Percentiles rank a stretch among this genome's conserved stretches.
Evolutionary conservation across 176 grass and related monocot species (phyloP).

Genomic region (Hsuehochloa calcarea): DNA sequence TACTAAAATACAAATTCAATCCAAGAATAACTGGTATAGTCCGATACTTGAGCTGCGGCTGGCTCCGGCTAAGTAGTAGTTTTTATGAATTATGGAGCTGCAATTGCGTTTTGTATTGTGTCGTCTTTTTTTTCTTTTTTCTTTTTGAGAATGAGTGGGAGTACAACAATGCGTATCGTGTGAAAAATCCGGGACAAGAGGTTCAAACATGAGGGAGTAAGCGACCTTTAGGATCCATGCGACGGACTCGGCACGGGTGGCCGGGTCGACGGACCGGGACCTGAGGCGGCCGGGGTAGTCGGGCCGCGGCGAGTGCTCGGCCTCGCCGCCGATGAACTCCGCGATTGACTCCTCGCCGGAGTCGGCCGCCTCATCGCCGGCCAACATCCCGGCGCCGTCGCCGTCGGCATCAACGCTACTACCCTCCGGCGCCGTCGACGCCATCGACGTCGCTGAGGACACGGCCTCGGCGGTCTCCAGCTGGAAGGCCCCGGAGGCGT

Average conservation of each 20-base stretch:
- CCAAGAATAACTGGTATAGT: no score
- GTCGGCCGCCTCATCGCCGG: background rate
- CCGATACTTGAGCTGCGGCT: no score
- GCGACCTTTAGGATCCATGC: conserved; percentile 59
- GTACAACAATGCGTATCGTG: background rate
- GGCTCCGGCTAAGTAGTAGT: background rate
- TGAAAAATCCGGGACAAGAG: background rate
- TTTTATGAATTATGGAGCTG: background rate
- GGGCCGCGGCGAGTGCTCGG: conserved; percentile 27
- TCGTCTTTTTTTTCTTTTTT: no score
- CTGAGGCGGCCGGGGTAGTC: conserved; percentile 50
- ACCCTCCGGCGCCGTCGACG: no score
- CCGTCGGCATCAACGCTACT: background rate
- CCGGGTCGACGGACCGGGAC: conserved; percentile 33
- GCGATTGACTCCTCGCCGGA: conserved; percentile 27
- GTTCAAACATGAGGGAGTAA: background rate
- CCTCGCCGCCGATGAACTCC: conserved; percentile 8
- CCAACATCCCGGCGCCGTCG: background rate
- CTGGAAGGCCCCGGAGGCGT: background rate
- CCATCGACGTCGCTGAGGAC: background rate
- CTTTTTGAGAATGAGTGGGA: background rate
- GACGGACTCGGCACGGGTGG: conserved; percentile 41
- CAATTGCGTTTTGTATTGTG: background rate
- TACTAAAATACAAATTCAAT: no score
- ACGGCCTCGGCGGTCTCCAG: background rate